A percentile compares a stretch with the other conserved stretches of the same genome.
Evolutionary conservation across 1,139 yeast genomes (phyloP).

Genomic region (Candida pseudoviswanathii): DNA sequence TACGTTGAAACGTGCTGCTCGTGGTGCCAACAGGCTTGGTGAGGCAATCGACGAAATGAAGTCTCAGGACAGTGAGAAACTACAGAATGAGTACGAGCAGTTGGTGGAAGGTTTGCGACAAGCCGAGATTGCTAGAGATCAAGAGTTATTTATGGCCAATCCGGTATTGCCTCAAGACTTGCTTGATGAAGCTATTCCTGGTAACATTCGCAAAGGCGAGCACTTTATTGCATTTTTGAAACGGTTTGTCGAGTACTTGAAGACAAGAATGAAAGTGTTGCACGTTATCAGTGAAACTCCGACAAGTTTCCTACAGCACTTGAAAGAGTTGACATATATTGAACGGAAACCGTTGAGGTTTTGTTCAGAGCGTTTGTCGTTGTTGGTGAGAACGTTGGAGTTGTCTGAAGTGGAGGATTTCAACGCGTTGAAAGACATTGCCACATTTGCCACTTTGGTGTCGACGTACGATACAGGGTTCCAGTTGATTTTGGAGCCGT

Average conservation of each 20-base stretch:
- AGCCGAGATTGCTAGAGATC: slow-evolving; percentile 72
- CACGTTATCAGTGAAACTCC: slow-evolving; percentile 98
- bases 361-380: slow-evolving; percentile 87
- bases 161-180: slow-evolving; percentile 87
- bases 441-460: slow-evolving; percentile 93
- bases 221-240: slow-evolving; percentile 92
- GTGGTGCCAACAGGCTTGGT: slow-evolving; percentile 79
- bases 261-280: slow-evolving; percentile 95
- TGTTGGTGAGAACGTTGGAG: slow-evolving; percentile 86
- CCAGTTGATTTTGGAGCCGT: slow-evolving; percentile 89
- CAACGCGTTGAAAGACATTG: slow-evolving; percentile 90
- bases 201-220: slow-evolving; percentile 94
- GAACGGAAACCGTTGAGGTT: slow-evolving; percentile 89
- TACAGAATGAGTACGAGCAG: slow-evolving; percentile 88
- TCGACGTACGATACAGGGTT: slow-evolving; percentile 95
- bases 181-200: slow-evolving; percentile 92
- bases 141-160: slow-evolving; percentile 82
- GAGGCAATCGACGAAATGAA: slow-evolving; percentile 82
- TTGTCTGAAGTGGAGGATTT: slow-evolving; percentile 88
- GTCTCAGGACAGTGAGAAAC: slow-evolving; percentile 74
- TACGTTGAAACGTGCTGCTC: slow-evolving; percentile 44
- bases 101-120: slow-evolving; percentile 87
- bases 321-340: slow-evolving; percentile 89
- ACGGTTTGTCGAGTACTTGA: slow-evolving; percentile 89
- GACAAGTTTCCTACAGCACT: slow-evolving; percentile 83